Evolutionary conservation across 2,329 filamentous ascomycete genomes (phyloP), one percentile per base, ranked within the genome.

Genomic region (Sphaerulina vaccinii): DNA sequence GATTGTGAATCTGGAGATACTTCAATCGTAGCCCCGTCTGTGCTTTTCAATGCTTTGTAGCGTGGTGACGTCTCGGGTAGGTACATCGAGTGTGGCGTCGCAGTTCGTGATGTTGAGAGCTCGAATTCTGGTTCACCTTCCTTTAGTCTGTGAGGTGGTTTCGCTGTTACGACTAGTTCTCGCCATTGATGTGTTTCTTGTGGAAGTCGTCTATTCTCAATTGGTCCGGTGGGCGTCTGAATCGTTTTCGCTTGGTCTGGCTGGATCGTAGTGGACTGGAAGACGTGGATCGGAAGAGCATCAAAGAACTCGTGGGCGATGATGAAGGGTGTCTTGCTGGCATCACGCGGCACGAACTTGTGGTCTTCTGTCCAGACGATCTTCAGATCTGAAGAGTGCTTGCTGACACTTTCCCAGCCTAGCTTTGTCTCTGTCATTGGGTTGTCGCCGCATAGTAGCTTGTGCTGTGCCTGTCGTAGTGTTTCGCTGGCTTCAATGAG

Each of bases 291-390:
- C 27, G 93, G 93, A 0, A 99, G 84, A 2, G 93, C 93, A 63
- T 99, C 93, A 73, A 99, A 99, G 77, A 99, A 97, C 69, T 99
- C 93, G 69, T 99, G 93, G 3, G 93, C 93, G 42, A 97, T 82
- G 55, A 99, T 95, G 70, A 97, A 95, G 1, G 93, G 92, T 18
- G 85, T 88, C 66, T 87, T 88, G 54, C 80, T 78, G 18, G 83
- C 72, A 35, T 68, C 62, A 60, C 82, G 79, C 0, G 90, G 88
- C 15, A 96, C 80, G n/a, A 90, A 82, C 59, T 88, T 84, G 64
- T 95, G 86, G 58, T 91, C 88, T 69, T 97, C 90, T 9, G 88
- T 86, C 93, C 93, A 99, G 40, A 89, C 80, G 33, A 96, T 83
- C n/a, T 70, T 71, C 29, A 88, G 83, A 13, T 86, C 78, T 11